Base-by-base conservation (phyloP, 1,139 yeast genomes). In the Petasospora rhodanensis region DNA sequence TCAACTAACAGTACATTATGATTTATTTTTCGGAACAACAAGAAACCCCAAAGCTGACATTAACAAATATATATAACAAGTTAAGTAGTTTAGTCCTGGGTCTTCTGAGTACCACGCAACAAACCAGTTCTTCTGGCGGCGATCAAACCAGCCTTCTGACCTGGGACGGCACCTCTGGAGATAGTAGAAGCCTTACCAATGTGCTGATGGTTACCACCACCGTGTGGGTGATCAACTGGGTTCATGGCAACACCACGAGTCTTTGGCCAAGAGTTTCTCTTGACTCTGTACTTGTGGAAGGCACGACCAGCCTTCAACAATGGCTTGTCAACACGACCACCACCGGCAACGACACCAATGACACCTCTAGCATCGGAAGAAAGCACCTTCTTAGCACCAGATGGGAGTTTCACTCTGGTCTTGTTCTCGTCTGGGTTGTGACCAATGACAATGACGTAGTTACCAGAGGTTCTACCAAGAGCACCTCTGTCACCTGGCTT, bases 151-250 rank as follows among this genome's bases (percentile, higher is more conserved):
- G 95, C 96, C 94, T 91, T 91, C 79, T 91, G 98, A 87, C 98
- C 98, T 64, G 98, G 76, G 69, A 91, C 98, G 61, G 98, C 97
- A 72, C 95, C 95, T 84, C 98, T 87, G 59, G 96, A 82, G 64
- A 91, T 91, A 66, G 98, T 91, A 63, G 98, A 91, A 67, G 98
- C 98, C 83, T 91, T 91, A 89, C 98, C 97, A 80, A 91, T 91
- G 73, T 91, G 98, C 80, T 91, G 98, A 76, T 91, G 98, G 96
- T 91, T 91, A 91, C 98, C 98, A 89, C 98, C 98, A 84, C 98
- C 98, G 73, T 89, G 97, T 70, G 97, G 97, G 79, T 89, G 97
- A 71, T 89, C 97, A 68, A 89, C 97, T 73, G 97, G 97, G 78
- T 87, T 80, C 96, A 87, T 87, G 69, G 96, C 96, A 69, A 87